Evolutionary conservation across 1,139 yeast genomes (phyloP).

Genomic region (Pichia sp.): DNA sequence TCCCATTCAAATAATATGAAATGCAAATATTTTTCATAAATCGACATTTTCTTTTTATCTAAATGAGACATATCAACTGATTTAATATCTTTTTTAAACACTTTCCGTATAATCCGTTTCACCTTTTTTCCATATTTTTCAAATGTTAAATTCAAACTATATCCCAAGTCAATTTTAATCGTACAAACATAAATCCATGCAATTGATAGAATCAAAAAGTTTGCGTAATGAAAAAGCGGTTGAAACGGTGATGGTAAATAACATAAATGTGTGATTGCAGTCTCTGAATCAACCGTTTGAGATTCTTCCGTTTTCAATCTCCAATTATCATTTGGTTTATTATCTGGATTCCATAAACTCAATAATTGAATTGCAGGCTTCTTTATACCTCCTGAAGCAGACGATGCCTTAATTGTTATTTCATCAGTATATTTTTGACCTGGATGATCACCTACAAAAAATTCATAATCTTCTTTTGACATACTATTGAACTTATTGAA

Average conservation of each 20-base stretch:
- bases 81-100: conserved; percentile 2
- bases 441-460: conserved; percentile 23
- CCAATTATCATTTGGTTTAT: conserved; percentile 19
- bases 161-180: conserved; percentile 8
- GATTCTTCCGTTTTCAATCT: conserved; percentile 13
- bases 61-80: conserved; percentile 8
- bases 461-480: conserved; percentile 8
- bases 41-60: conserved; percentile 3
- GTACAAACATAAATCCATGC: conserved; percentile 19
- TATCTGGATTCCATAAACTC: conserved; percentile 52
- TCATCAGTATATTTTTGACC: conserved; percentile 49
- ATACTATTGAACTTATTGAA: conserved; percentile 22
- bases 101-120: neutral
- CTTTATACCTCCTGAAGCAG: conserved; percentile 88
- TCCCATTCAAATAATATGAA: conserved; percentile 15
- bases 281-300: conserved; percentile 23
- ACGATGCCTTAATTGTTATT: conserved; percentile 78
- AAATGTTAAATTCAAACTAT: conserved; percentile 2
- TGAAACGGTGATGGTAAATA: conserved; percentile 64
- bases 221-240: conserved; percentile 40
- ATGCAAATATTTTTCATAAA: neutral
- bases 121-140: neutral
- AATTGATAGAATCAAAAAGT: conserved; percentile 17
- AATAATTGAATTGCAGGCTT: conserved; percentile 82
- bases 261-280: conserved; percentile 53